Conservation (phyloP, 306 rosid genomes). For the Begonia fuchsioides region DNA sequence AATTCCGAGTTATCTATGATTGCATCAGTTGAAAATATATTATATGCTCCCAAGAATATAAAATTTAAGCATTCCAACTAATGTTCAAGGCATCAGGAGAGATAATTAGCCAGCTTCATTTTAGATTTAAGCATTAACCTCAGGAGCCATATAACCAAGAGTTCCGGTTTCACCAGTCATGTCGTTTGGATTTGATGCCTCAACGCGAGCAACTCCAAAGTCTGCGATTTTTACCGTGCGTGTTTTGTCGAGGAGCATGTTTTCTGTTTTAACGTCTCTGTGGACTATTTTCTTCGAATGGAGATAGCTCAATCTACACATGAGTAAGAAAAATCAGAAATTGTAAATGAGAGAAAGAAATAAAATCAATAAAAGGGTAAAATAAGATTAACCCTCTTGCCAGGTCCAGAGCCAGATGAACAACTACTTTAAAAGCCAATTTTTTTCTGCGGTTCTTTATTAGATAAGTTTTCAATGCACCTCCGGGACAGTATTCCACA, state of each 20-base stretch:
- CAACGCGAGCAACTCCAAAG: slow-evolving; percentile 97
- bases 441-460: slow-evolving; percentile 89
- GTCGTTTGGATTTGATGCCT: slow-evolving; percentile 97
- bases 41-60: not conserved
- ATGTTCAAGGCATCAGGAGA: not conserved
- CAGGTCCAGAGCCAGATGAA: slow-evolving; percentile 92
- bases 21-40: slow-evolving; percentile 16
- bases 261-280: slow-evolving; percentile 97
- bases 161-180: slow-evolving; percentile 99
- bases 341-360: slow-evolving; percentile 5
- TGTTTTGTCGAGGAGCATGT: slow-evolving; percentile 94
- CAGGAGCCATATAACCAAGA: slow-evolving; percentile 95
- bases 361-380: slow-evolving; percentile 18
- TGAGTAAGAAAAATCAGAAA: slow-evolving; percentile 5
- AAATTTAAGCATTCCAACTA: no score
- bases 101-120: slow-evolving; percentile 1
- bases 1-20: slow-evolving; percentile 14
- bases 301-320: slow-evolving; percentile 83
- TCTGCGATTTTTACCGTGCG: slow-evolving; percentile 86
- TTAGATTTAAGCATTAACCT: slow-evolving; percentile 36
- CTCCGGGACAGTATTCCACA: slow-evolving; percentile 99
- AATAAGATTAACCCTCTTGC: slow-evolving; percentile 74
- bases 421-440: slow-evolving; percentile 94
- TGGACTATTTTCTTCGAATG: slow-evolving; percentile 83
- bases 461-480: slow-evolving; percentile 89